Conservation (phyloP, 495 filamentous ascomycete genomes). For the Talaromyces wortmannii region DNA sequence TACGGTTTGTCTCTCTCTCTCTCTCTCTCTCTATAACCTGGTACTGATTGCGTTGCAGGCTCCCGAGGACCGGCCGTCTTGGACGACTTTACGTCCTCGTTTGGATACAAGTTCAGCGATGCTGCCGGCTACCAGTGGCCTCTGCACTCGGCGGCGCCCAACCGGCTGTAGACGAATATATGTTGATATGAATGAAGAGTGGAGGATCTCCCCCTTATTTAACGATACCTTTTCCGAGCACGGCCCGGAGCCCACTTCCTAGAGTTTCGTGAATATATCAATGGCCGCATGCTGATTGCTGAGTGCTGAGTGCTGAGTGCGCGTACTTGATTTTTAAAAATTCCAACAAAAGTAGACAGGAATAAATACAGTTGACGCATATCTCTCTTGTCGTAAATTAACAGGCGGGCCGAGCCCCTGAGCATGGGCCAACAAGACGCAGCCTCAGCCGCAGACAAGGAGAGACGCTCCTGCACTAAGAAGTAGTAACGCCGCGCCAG, state of each 20-base stretch:
- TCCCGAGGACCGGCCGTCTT: constrained; percentile 94
- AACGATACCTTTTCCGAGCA: not conserved
- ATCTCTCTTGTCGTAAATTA: not conserved
- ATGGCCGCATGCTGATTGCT: not conserved
- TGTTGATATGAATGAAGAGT: not conserved
- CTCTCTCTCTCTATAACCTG: not conserved
- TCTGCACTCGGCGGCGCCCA: constrained; percentile 55
- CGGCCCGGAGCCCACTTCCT: not conserved
- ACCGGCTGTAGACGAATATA: constrained; percentile 54
- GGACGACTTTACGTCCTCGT: constrained; percentile 96
- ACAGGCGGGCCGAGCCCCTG: not conserved
- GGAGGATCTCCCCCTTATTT: not conserved
- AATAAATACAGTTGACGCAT: not conserved
- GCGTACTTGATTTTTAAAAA: too few species aligned
- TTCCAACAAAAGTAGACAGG: not conserved
- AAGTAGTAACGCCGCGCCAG: too few species aligned
- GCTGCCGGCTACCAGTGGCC: constrained; percentile 96
- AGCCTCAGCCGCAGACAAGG: too few species aligned
- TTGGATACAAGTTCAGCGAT: constrained; percentile 98
- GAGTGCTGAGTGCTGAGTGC: not conserved
- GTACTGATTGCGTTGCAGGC: constrained; percentile 44
- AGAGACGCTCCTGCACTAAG: too few species aligned
- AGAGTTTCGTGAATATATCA: not conserved
- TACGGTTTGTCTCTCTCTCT: constrained; percentile 76
- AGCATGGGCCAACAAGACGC: not conserved